These are phyloP conservation scores for Galerina marginata DNA, from an alignment of 768 basidiomycete genomes.

Conservation along the genomic window DNA sequence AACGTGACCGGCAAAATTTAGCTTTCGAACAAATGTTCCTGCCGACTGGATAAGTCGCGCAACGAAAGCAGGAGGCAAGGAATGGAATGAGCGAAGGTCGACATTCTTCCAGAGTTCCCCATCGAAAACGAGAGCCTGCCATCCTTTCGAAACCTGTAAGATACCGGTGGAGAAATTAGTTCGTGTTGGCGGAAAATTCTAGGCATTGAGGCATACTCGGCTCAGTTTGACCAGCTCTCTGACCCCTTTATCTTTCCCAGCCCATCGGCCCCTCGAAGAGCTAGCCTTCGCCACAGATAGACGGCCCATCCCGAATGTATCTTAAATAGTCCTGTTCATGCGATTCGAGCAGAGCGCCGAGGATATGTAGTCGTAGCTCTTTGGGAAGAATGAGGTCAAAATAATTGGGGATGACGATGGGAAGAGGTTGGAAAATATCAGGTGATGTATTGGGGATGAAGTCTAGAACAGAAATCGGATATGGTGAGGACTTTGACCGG, in stretches of 20 bases:
- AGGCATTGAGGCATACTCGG: slow-evolving; percentile 59
- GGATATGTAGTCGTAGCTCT: slow-evolving; percentile 69
- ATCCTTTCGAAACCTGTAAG: slow-evolving; percentile 73
- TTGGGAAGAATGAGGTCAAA: slow-evolving; percentile 76
- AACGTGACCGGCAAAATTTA: slow-evolving; percentile 71
- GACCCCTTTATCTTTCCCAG: slow-evolving; percentile 74
- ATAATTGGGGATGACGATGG: slow-evolving; percentile 53
- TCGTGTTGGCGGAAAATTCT: slow-evolving; percentile 8
- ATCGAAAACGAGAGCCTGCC: slow-evolving; percentile 79
- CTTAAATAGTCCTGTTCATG: slow-evolving; percentile 64
- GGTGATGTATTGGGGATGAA: slow-evolving; percentile 53
- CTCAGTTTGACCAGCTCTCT: slow-evolving; percentile 81
- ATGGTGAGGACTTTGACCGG: slow-evolving; percentile 69
- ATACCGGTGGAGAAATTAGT: slow-evolving; percentile 11
- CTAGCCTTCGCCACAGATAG: slow-evolving; percentile 70
- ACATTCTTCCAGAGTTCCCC: slow-evolving; percentile 84
- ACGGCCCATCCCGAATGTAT: slow-evolving; percentile 45
- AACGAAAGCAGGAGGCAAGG: slow-evolving; percentile 55
- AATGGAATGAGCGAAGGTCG: slow-evolving; percentile 67
- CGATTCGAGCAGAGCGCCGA: slow-evolving; percentile 58
- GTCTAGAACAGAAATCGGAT: slow-evolving; percentile 66
- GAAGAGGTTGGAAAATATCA: slow-evolving; percentile 59
- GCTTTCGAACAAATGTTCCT: slow-evolving; percentile 65
- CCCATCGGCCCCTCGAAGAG: slow-evolving; percentile 70
- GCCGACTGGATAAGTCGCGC: slow-evolving; percentile 56